Evolutionary conservation across 1,284 basidiomycete species (phyloP).

Genomic region (Moesziomyces parantarcticus): DNA sequence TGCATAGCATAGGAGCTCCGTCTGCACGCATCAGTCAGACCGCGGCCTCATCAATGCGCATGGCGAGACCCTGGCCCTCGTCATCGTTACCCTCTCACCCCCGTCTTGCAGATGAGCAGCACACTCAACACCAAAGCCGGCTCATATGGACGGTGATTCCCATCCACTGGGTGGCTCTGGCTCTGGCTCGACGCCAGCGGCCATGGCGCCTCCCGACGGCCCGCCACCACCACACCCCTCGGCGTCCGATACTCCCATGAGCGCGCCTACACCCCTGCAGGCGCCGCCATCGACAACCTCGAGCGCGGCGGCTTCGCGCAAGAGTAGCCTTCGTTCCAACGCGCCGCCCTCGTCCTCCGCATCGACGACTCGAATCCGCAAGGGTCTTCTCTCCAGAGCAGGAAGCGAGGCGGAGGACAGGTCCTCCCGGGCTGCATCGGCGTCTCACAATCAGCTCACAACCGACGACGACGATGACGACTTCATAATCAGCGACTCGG

Average conservation of each 20-base stretch:
- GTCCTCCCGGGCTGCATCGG: conserved; percentile 14
- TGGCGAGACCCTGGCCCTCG: too few species aligned
- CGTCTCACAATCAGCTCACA: conserved; percentile 21
- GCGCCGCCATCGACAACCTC: conserved; percentile 16
- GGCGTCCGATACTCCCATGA: conserved; percentile 27
- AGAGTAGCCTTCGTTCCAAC: conserved; percentile 37
- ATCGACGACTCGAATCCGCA: conserved; percentile 40
- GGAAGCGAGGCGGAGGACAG: conserved; percentile 49
- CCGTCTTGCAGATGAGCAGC: too few species aligned
- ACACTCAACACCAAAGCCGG: too few species aligned
- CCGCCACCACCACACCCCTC: conserved; percentile 20
- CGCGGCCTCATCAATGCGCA: too few species aligned
- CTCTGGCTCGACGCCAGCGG: neutral
- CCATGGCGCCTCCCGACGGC: conserved; percentile 2
- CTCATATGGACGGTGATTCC: too few species aligned
- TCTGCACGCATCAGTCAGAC: too few species aligned
- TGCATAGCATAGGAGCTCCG: too few species aligned
- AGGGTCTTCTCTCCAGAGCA: conserved; percentile 42
- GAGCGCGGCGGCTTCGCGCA: conserved; percentile 38
- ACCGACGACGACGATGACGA: conserved; percentile 54
- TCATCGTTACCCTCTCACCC: too few species aligned
- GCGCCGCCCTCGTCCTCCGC: conserved; percentile 38
- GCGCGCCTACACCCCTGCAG: conserved; percentile 35
- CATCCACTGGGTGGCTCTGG: too few species aligned
- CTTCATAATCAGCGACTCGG: conserved; percentile 49